These are phyloP conservation scores for Tylopilus plumbeoviolaceoides DNA, from an alignment of 768 basidiomycete genomes.

Conservation along the genomic window DNA sequence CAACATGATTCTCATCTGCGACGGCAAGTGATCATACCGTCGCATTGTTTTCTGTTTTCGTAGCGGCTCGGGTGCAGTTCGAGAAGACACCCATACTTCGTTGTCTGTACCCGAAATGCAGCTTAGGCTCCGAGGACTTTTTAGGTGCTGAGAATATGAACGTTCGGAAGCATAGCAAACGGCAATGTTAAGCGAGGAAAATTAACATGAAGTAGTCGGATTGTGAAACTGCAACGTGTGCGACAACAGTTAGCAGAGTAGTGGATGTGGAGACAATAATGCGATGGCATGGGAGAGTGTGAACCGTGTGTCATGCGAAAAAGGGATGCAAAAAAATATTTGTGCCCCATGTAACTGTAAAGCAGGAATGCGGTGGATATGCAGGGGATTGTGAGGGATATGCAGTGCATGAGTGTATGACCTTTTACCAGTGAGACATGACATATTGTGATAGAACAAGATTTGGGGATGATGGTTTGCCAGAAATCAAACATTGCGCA, in stretches of 20 bases:
- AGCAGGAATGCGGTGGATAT: slow-evolving; percentile 22
- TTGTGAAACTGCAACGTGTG: slow-evolving; percentile 12
- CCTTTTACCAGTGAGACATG: slow-evolving; percentile 21
- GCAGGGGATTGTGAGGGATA: slow-evolving; percentile 17
- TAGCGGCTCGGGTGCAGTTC: background rate
- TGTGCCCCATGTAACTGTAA: slow-evolving; percentile 14
- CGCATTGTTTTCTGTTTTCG: background rate
- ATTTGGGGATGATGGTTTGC: slow-evolving; percentile 6
- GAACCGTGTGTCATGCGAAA: slow-evolving; percentile 23
- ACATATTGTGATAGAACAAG: slow-evolving; percentile 14
- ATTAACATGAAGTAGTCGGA: slow-evolving; percentile 16
- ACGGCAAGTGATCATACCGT: background rate
- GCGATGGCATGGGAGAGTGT: slow-evolving; percentile 17
- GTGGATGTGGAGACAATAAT: slow-evolving; percentile 10
- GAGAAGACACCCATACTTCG: background rate
- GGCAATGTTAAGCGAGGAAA: slow-evolving; percentile 10
- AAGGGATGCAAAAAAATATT: slow-evolving; percentile 14
- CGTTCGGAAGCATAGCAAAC: slow-evolving; percentile 11
- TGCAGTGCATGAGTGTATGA: slow-evolving; percentile 22
- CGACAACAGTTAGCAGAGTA: slow-evolving; percentile 9
- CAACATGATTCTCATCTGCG: background rate
- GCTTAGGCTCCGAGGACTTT: slow-evolving; percentile 1
- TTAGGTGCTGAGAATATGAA: slow-evolving; percentile 4
- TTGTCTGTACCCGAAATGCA: background rate
- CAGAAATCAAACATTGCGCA: slow-evolving; percentile 11